Evolutionary conservation across 2,329 filamentous ascomycete genomes (phyloP), one percentile per base, ranked within the genome.

Genomic region (Elsinoe batatas): DNA sequence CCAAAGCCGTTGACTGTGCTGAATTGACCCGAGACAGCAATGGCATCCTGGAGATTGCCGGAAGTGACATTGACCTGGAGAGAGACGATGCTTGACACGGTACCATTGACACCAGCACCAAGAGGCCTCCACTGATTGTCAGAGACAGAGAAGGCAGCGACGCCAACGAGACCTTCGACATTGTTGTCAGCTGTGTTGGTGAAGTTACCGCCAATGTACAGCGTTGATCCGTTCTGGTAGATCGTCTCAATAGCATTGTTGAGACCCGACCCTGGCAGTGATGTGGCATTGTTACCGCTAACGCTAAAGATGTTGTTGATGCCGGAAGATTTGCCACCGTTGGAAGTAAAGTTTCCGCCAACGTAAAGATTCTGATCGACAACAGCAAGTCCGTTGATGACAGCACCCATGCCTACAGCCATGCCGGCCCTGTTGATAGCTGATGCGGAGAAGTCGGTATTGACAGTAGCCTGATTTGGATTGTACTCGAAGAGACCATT

Each of bases 401-500:
- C 79, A 1, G 91, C 91, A 40, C 79, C 77, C 5, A 76, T 71
- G 11, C 81, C 74, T 54, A 97, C 84, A 56, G 78, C 79, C 33
- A 80, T 81, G 15, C 88, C 89, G 35, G 91, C 85, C 63, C 79
- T 77, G 69, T 94, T 85, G 65, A 95, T 83, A 13, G 82, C 78
- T 1, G 90, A 95, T 22, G 78, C 78, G 12, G 81, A 76, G 57
- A 94, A 82, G 61, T 88, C 79, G 0, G 77, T 76, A 60, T 82
- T 76, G 33, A 87, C 73, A 0, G 76, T 75, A 11, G 76, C 74
- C 57, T 78, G 67, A 15, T 76, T 77, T 0, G 91, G 88, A 62
- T 94, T 80, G 66, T 88, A 96, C 64, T 97, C 93, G 67, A 87
- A 97, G 1, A 98, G 74, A 7, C 90, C 90, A 65, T 96, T 96